A percentile compares a stretch with the other conserved stretches of the same genome.
Evolutionary conservation across 176 grass and related monocot genomes (phyloP).

Genomic region (Panicum miliaceum): DNA sequence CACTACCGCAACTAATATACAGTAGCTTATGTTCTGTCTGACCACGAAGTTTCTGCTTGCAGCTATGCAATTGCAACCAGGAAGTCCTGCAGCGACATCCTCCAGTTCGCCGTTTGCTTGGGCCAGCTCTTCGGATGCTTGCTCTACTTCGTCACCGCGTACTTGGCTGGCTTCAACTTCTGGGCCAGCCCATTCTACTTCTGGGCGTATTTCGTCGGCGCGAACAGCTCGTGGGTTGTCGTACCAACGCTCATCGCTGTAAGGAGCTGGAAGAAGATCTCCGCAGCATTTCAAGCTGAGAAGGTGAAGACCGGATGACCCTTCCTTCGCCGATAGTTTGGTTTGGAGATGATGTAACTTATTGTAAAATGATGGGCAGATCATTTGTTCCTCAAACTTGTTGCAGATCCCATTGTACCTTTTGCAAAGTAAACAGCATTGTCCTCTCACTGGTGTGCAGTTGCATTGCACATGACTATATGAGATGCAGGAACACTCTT

Average conservation of each 20-base stretch:
- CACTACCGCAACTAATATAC: not conserved
- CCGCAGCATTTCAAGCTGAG: conserved; percentile 33
- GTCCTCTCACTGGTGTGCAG: no score
- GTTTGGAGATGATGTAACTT: no score
- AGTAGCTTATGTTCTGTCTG: not conserved
- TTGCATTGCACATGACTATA: no score
- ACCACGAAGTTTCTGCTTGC: not conserved
- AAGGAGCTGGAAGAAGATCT: conserved; percentile 67
- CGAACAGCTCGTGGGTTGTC: conserved; percentile 66
- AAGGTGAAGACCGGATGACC: no score
- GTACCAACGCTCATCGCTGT: conserved; percentile 60
- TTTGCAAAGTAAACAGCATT: no score
- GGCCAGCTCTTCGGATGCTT: conserved; percentile 79
- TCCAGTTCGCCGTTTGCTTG: conserved; percentile 64
- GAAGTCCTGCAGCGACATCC: conserved; percentile 72
- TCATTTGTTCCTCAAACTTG: no score
- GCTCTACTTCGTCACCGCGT: conserved; percentile 81
- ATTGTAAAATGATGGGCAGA: no score
- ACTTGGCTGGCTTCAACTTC: conserved; percentile 82
- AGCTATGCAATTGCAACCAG: conserved; percentile 74
- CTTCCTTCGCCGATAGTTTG: no score
- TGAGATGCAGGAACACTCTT: no score
- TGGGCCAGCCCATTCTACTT: conserved; percentile 62
- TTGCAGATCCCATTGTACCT: no score
- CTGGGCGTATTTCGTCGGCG: conserved; percentile 82